phyloP scores from a whole-genome alignment of 2,329 filamentous ascomycete genomes.

The Periconia macrospinosa region DNA sequence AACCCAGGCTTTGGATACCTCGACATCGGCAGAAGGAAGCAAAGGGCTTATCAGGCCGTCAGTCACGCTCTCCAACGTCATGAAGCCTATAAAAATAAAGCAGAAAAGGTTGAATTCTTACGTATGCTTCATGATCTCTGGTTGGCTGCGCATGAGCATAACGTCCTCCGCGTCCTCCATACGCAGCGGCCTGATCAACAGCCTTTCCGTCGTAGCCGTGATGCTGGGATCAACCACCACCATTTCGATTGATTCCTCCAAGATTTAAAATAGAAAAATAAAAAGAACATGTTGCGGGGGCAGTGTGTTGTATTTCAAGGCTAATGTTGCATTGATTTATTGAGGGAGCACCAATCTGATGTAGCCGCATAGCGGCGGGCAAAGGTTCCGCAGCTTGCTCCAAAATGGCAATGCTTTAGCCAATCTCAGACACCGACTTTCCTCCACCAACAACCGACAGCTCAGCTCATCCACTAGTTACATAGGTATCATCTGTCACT shows the following conservation, averaged over 20 bases:
- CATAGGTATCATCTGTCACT: slow-evolving; percentile 8
- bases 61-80: not conserved
- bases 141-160: slow-evolving; percentile 57
- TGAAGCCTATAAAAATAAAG: not conserved
- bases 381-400: slow-evolving; percentile 1
- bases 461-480: slow-evolving; percentile 13
- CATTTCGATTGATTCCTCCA: slow-evolving; percentile 21
- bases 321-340: no score
- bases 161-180: slow-evolving; percentile 56
- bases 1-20: slow-evolving; percentile 42
- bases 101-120: slow-evolving; percentile 24
- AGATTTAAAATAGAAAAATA: slow-evolving; percentile 1
- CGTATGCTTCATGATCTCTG: slow-evolving; percentile 66
- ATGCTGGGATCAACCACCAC: slow-evolving; percentile 36
- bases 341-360: not conserved
- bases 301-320: slow-evolving; percentile 9
- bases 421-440: slow-evolving; percentile 19
- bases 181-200: slow-evolving; percentile 57
- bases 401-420: slow-evolving; percentile 20
- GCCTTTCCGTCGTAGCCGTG: slow-evolving; percentile 51
- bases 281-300: slow-evolving; percentile 31
- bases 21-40: slow-evolving; percentile 55
- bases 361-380: slow-evolving; percentile 5
- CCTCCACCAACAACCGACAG: slow-evolving; percentile 13
- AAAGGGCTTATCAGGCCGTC: slow-evolving; percentile 44